Evolutionary conservation across 306 rosid species (phyloP), one percentile per base, ranked within the genome.

Genomic region (Castanea mollissima): DNA sequence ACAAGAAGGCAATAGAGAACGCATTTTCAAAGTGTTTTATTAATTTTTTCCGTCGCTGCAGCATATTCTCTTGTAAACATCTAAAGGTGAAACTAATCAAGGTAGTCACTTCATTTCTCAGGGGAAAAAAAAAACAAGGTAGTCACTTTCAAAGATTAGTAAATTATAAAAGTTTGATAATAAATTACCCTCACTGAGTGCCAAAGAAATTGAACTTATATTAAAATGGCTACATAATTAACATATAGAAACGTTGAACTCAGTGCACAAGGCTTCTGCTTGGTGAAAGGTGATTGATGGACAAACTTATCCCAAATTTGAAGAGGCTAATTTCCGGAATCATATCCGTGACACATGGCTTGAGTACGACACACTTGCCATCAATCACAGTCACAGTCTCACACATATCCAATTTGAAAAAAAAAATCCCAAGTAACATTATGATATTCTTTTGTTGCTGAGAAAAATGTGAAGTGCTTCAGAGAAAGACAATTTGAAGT

Each of bases 401-500:
- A 60, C 9, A 60, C 34, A 60, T 25, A 60, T 60, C 67, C 67
- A 60, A 60, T 23, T 5, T 23, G 4, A 25, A 12, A 5, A 60
- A 4, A 60, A 23, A 59, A 21, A 23, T 11, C 67, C 15, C 19
- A 11, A 64, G 71, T 64, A 64, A 32, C 18, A 64, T 32, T 29
- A 31, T 64, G 21, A 7, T 14, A 32, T 32, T n/a, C 44, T 64
- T 32, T 18, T 27, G 20, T 27, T 63, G 20, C 10, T 63, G 8
- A 63, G 16, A 38, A 15, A 67, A 67, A 18, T 13, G 4, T 8
- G 29, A 68, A 9, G 32, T 60, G 10, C 41, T 69, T 74, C 74
- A 27, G 46, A 44, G 27, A 51, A 73, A 76, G 76, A 69, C 1
- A 4, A 13, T 55, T 79, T 84, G 69, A 35, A 69, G 75, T 49